Percentiles rank a stretch among this genome's conserved stretches.
Evolutionary conservation across 1,284 basidiomycete species (phyloP).

Genomic region (Xerocomus nothofagi): DNA sequence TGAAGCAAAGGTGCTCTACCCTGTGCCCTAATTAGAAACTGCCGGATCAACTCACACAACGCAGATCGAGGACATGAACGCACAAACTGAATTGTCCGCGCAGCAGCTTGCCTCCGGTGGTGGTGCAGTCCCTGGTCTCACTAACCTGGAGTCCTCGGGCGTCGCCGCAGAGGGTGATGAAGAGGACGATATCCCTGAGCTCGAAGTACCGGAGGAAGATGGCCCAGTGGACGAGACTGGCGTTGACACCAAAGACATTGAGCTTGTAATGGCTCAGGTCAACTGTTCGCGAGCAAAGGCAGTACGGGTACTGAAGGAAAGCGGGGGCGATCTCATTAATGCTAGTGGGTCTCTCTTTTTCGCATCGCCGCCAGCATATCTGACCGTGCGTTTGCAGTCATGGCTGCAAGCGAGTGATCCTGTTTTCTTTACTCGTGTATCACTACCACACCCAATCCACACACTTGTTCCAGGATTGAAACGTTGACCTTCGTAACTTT

Average conservation of each 20-base stretch:
- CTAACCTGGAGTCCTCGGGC: constrained; percentile 55
- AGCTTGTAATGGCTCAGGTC: constrained; percentile 89
- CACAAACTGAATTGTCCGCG: constrained; percentile 79
- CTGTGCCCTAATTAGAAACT: constrained; percentile 6
- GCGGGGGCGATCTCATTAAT: constrained; percentile 90
- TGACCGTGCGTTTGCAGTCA: constrained; percentile 38
- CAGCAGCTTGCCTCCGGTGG: constrained; percentile 74
- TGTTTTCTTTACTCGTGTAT: constrained; percentile 25
- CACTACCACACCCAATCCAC: constrained; percentile 27
- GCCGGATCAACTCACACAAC: background rate
- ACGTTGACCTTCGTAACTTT: background rate
- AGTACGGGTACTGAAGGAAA: constrained; percentile 83
- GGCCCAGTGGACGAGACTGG: constrained; percentile 77
- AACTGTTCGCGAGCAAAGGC: constrained; percentile 86
- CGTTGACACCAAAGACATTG: constrained; percentile 92
- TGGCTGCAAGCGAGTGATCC: constrained; percentile 38
- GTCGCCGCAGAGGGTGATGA: constrained; percentile 60
- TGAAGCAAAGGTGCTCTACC: constrained; percentile 78
- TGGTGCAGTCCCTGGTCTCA: constrained; percentile 45
- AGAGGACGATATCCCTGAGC: constrained; percentile 79
- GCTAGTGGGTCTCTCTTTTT: constrained; percentile 68
- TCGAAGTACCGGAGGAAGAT: constrained; percentile 79
- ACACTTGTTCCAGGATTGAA: constrained; percentile 13
- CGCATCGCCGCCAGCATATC: constrained; percentile 47
- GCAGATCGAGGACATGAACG: constrained; percentile 89